Evolutionary conservation across 1,139 yeast genomes (phyloP).

Genomic region (Yamadazyma jaroonii): DNA sequence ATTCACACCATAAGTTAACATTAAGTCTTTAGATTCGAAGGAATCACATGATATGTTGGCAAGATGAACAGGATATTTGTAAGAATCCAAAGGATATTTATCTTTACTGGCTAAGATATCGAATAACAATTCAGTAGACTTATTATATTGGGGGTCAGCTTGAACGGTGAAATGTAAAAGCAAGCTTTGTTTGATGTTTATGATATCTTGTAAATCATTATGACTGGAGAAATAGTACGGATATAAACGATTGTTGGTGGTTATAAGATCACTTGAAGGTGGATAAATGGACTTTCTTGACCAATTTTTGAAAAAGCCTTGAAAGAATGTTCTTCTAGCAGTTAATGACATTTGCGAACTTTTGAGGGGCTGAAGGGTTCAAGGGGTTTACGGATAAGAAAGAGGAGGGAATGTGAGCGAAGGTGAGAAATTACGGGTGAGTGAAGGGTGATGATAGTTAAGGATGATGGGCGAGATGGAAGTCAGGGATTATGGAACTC

Average conservation of each 20-base stretch:
- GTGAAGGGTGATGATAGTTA: no score
- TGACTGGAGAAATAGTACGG: slow-evolving; percentile 44
- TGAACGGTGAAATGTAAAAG: slow-evolving; percentile 70
- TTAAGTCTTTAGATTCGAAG: slow-evolving; percentile 57
- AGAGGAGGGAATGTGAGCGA: no score
- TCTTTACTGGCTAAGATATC: slow-evolving; percentile 50
- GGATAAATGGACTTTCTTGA: slow-evolving; percentile 29
- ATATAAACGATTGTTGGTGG: slow-evolving; percentile 40
- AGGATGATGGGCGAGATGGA: no score
- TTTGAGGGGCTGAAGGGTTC: no score
- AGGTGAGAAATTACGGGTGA: no score
- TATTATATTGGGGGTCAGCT: slow-evolving; percentile 62
- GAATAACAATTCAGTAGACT: slow-evolving; percentile 63
- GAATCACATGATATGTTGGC: slow-evolving; percentile 73
- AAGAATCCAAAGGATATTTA: slow-evolving; percentile 35
- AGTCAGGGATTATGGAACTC: not conserved
- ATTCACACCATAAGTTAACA: slow-evolving; percentile 54
- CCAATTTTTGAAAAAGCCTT: slow-evolving; percentile 11
- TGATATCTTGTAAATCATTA: slow-evolving; percentile 54
- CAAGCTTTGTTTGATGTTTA: slow-evolving; percentile 58
- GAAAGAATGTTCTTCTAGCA: slow-evolving; percentile 9
- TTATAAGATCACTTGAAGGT: slow-evolving; percentile 34
- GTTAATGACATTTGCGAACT: not conserved
- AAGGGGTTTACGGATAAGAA: no score
- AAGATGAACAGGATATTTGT: slow-evolving; percentile 43